Conservation (phyloP, 2,329 filamentous ascomycete species). For the Neofusicoccum kwambonambiense region DNA sequence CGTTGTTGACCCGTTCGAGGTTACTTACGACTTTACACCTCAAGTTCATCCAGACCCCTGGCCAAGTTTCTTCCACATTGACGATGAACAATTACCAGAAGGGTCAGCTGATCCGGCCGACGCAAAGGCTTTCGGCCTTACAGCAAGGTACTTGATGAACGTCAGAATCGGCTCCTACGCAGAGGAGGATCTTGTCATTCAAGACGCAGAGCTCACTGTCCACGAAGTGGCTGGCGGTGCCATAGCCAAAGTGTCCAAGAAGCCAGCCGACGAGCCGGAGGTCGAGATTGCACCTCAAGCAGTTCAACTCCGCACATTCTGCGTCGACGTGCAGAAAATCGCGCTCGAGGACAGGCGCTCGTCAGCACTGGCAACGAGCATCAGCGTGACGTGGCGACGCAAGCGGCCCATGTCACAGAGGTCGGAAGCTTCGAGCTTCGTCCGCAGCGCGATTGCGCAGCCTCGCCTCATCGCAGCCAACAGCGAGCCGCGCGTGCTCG, state of each 20-base stretch:
- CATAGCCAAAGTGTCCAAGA: conserved; percentile 48
- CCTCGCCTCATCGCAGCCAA: conserved; percentile 79
- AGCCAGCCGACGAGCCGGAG: conserved; percentile 25
- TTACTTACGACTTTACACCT: conserved; percentile 83
- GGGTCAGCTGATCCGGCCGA: conserved; percentile 29
- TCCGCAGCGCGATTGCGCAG: conserved; percentile 62
- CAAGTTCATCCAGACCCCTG: conserved; percentile 74
- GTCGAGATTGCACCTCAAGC: conserved; percentile 60
- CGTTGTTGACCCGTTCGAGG: conserved; percentile 82
- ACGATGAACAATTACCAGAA: conserved; percentile 40
- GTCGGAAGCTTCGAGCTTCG: conserved; percentile 30
- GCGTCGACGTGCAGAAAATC: conserved; percentile 70
- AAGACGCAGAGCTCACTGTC: conserved; percentile 65
- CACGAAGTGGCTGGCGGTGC: conserved; percentile 62
- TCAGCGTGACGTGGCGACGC: conserved; percentile 77
- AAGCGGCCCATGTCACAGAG: conserved; percentile 26
- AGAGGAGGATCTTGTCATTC: conserved; percentile 57
- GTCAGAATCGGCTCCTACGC: conserved; percentile 75
- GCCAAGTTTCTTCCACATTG: conserved; percentile 79
- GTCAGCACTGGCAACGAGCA: conserved; percentile 69
- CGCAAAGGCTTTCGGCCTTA: conserved; percentile 57
- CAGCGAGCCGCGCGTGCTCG: conserved; percentile 81
- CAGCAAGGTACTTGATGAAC: conserved; percentile 77
- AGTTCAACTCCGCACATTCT: conserved; percentile 70
- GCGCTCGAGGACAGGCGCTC: conserved; percentile 79